These are phyloP conservation scores for Kwoniella mangroviensis DNA, from an alignment of 768 basidiomycete species.

Conservation along the genomic window DNA sequence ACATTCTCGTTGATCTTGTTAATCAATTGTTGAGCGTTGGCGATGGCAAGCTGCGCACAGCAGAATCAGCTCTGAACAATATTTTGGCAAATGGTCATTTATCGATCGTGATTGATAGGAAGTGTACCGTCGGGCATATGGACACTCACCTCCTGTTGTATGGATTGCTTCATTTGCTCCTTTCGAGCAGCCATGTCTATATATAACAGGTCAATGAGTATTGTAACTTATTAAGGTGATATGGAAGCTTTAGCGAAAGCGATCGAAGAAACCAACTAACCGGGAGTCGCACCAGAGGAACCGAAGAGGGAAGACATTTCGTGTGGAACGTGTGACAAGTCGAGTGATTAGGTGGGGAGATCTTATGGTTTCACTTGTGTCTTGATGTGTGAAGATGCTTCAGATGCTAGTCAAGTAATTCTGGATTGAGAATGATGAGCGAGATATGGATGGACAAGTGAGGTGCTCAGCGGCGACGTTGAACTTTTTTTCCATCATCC, in stretches of 20 bases:
- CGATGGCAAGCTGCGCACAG: constrained; percentile 45
- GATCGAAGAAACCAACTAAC: constrained; percentile 14
- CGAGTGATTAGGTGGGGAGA: neutral
- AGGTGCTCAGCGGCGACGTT: constrained; percentile 1
- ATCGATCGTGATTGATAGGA: no score
- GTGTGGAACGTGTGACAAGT: neutral
- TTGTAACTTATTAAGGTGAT: no score
- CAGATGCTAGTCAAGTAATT: neutral
- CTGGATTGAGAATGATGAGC: constrained; percentile 16
- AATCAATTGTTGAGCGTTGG: constrained; percentile 57
- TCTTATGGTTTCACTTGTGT: neutral
- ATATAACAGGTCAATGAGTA: no score
- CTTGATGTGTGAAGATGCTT: no score
- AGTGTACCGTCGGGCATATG: no score
- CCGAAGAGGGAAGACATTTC: constrained; percentile 45
- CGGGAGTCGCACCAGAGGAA: constrained; percentile 15
- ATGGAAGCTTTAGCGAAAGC: neutral
- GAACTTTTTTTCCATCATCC: constrained; percentile 6
- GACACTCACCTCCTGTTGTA: constrained; percentile 53
- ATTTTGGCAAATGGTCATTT: neutral
- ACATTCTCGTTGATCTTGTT: constrained; percentile 59
- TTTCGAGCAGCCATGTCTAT: constrained; percentile 54
- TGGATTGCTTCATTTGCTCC: constrained; percentile 58
- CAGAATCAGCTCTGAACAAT: neutral
- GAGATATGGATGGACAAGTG: neutral